Evolutionary conservation across 2,329 filamentous ascomycete genomes (phyloP).

Genomic region (Trichoderma sp.): DNA sequence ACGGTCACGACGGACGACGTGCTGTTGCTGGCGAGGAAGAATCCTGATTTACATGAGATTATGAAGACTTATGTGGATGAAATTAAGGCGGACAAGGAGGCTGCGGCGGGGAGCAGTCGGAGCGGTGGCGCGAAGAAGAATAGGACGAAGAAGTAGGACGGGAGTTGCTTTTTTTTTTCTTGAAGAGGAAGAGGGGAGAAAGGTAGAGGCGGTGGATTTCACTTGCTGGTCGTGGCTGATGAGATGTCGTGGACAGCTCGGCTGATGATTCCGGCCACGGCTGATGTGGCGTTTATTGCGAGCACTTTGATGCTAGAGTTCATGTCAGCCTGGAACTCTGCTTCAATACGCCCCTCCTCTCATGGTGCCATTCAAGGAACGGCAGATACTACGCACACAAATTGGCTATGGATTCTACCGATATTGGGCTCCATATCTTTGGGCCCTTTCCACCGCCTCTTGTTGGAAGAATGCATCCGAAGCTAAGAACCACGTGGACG

Average conservation of each 20-base stretch:
- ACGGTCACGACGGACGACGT: slow-evolving; percentile 85
- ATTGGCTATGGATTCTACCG: neutral
- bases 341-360: neutral
- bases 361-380: neutral
- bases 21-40: slow-evolving; percentile 78
- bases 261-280: neutral
- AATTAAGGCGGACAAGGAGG: slow-evolving; percentile 45
- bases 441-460: no score
- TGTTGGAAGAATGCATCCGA: neutral
- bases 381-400: neutral
- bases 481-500: neutral
- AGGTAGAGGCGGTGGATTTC: neutral
- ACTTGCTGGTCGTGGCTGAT: neutral
- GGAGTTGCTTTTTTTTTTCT: no score
- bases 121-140: slow-evolving; percentile 38
- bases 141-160: neutral
- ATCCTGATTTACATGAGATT: slow-evolving; percentile 76
- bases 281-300: neutral
- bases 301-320: neutral
- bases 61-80: slow-evolving; percentile 66
- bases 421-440: no score
- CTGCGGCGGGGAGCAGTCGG: slow-evolving; percentile 25
- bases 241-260: neutral
- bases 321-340: neutral
- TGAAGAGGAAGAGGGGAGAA: neutral